Evolutionary conservation across 768 basidiomycete genomes (phyloP), one percentile per base, ranked within the genome.

Genomic region (Dioszegia crocea): DNA sequence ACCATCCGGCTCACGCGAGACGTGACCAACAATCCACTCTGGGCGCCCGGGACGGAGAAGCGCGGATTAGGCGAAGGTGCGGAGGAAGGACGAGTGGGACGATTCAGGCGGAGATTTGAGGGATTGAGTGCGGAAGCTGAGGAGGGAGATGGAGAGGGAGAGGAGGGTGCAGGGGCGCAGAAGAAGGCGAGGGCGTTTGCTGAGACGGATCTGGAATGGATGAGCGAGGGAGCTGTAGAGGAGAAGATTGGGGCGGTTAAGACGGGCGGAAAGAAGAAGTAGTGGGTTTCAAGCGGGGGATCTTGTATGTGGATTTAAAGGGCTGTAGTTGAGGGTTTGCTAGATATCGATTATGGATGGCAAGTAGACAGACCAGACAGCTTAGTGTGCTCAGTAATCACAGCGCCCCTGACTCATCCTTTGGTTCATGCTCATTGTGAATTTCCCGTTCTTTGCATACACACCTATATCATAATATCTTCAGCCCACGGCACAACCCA

Each of bases 1-100:
- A 83, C 90, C 45, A 57, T 72, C 16, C 83, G 85, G 36, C 81
- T 93, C 46, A 88, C 91, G 19, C 85, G 91, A 40, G 91, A 94
- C 68, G 86, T 88, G 49, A 89, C 88, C 16, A 96, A 91, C 74
- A 86, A 91, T 68, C 88, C 91, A 1, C 77, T 90, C 5, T 96
- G 88, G 87, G 88, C 89, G 70, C 84, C 87, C 2, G 83, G 83
- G 39, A 71, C 59, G 39, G 71, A 79, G 36, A 72, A 76, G 56
- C 69, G 75, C 30, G 78, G 76, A 56, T 73, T 79, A 49, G 85
- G 85, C 64, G 88, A 88, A 60, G 88, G 88, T 70, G 84, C 80
- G 61, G 84, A 84, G 50, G 83, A 84, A 0, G 91, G 91, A 6
- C 80, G 91, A 11, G 78, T 93, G 70, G 88, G 89, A 11, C 81